phyloP scores from a whole-genome alignment of 441 rosid species.

The Populus trichocarpa region DNA sequence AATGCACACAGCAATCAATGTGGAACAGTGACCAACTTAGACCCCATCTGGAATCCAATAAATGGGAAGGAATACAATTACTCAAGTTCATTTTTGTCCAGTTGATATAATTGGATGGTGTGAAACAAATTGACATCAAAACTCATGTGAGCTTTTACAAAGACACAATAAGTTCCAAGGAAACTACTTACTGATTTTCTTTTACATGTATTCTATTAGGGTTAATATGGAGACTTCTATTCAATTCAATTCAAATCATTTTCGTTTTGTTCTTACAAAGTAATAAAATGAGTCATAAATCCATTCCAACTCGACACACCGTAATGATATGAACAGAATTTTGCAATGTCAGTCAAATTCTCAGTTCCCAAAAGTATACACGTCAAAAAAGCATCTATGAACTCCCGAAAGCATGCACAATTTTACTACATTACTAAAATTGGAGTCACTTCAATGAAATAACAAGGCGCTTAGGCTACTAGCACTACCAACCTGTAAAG shows the following conservation, averaged over 20 bases:
- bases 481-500: slow-evolving; percentile 62
- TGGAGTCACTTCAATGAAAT: not conserved
- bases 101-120: no score
- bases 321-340: not conserved
- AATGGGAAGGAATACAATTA: not conserved
- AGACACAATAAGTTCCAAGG: not conserved
- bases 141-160: not conserved
- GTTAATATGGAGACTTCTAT: not conserved
- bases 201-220: not conserved
- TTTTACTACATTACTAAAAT: not conserved
- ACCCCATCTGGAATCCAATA: not conserved
- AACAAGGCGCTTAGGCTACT: not conserved
- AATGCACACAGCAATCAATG: not conserved
- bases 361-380: not conserved
- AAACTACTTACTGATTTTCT: not conserved
- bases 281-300: no score
- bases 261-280: not conserved
- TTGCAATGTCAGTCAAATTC: not conserved
- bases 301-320: not conserved
- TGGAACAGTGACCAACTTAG: not conserved
- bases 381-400: not conserved
- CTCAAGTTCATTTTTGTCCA: no score
- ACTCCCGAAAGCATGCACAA: not conserved
- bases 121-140: not conserved
- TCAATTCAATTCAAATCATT: not conserved